Evolutionary conservation across 1,284 basidiomycete species (phyloP), one percentile per base, ranked within the genome.

Genomic region (Cystobasidiaceae sp.): DNA sequence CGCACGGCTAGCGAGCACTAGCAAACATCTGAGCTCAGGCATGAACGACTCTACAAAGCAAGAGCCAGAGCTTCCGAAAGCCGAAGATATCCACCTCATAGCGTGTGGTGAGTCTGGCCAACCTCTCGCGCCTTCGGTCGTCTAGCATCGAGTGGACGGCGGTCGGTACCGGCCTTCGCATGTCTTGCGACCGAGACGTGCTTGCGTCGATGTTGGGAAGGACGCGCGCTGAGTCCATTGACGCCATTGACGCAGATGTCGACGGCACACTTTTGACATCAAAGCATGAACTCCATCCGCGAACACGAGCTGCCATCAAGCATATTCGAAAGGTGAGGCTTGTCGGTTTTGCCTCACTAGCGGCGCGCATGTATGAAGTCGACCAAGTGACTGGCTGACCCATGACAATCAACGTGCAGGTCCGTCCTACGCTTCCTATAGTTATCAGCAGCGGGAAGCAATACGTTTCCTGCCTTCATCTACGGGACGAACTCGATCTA

Each of bases 381-480:
- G n/a, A n/a, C n/a, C n/a, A n/a, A n/a, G n/a, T n/a, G n/a, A n/a
- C n/a, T n/a, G n/a, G 9, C 37, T 9, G 11, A 9, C 11, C 37
- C 37, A n/a, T 9, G n/a, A 39, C 37, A 32, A 44, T 27, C 13
- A 6, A 25, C 2, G 13, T 27, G 32, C 41, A 64, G 61, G 59
- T 28, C 3, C 49, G 56, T 27, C 62, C 67, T 2, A 43, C 56
- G 21, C 44, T 64, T 17, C 67, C 67, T 19, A 50, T 68, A 9
- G 44, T 68, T 25, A 60, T 68, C 15, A 50, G 54, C 67, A 49
- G 43, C 21, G 67, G 67, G n/a, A 68, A 65, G 34, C 67, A 68
- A 33, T 64, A 28, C 28, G 27, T 39, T n/a, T 58, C 52, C 17
- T 68, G 67, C 39, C 23, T 33, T n/a, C 23, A 64, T 33, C 44